These are phyloP conservation scores for Guillardia theta DNA, from an alignment of 78 protist genomes.

Conservation along the genomic window DNA sequence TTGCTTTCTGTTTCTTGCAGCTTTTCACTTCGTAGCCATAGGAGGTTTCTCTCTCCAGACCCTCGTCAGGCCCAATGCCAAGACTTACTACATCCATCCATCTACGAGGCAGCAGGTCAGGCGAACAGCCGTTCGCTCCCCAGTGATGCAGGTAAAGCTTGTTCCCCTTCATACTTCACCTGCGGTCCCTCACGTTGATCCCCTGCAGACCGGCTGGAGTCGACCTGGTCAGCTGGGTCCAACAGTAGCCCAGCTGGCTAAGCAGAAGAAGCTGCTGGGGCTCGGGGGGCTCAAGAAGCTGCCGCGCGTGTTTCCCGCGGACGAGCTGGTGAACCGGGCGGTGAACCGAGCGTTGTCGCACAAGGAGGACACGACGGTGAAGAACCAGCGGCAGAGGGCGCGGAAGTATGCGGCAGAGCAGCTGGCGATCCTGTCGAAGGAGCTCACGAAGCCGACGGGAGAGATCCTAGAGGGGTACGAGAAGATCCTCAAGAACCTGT, in stretches of 20 bases:
- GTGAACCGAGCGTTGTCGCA: background rate
- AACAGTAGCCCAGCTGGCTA: background rate
- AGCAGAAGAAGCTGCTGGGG: background rate
- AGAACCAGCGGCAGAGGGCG: background rate
- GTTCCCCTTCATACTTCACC: no score
- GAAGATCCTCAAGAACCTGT: background rate
- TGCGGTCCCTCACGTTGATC: no score
- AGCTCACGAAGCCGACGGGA: background rate
- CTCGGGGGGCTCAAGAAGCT: background rate
- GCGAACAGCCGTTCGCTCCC: no score
- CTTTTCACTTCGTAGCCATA: no score
- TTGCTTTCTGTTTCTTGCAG: no score
- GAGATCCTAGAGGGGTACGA: background rate
- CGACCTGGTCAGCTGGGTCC: background rate
- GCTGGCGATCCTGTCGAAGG: background rate
- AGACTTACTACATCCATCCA: no score
- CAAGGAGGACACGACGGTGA: background rate
- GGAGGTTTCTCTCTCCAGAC: no score
- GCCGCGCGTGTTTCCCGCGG: slow-evolving; percentile 8
- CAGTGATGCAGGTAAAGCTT: no score
- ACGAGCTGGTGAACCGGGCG: slow-evolving; percentile 18
- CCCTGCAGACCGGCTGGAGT: no score
- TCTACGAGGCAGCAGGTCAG: no score
- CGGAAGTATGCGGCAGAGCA: slow-evolving; percentile 25
- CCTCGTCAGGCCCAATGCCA: no score